Base-by-base conservation (phyloP, 495 filamentous ascomycete species). In the Xylaria bambusicola region DNA sequence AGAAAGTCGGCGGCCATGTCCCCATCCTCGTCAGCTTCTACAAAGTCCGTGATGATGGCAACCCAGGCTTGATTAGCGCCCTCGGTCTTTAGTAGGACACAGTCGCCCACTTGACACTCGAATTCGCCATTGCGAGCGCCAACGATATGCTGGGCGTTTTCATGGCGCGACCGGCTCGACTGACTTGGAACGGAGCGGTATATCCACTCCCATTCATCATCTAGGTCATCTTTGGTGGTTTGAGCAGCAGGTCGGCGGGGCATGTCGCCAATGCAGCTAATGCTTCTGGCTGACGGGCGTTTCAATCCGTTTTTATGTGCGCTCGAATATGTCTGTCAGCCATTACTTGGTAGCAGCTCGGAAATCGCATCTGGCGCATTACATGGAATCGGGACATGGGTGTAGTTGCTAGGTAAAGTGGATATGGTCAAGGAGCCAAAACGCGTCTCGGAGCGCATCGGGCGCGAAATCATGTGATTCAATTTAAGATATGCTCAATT, bases 201-300 rank as follows among this genome's bases (percentile, higher is more conserved):
- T 27, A 97, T 86, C 93, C 93, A 98, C 69, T 95, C 86, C 94
- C 94, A 98, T 53, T 94, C 91, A 17, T 84, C 76, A 18, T 91
- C 92, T 9, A 95, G 80, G 68, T 97, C 93, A 75, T 97, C 58
- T 90, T 81, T 13, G 79, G 72, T n/a, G 93, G 76, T 20, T 87
- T 10, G 71, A 54, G 26, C 58, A 51, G 50, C 52, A 58, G 61
- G 60, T 21, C 56, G 65, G 33, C 63, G 63, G 33, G 56, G 63
- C 68, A 71, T 68, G 45, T 53, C 41, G 26, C 38, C 56, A n/a
- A 26, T 36, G 41, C 27, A 46, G 3, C 12, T 9, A 33, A 8
- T 13, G 3, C 40, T 18, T 33, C 1, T 15, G 36, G 15, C 17
- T 3, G 13, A 18, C 17, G 23, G 29, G 27, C 13, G n/a, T 6